These are phyloP conservation scores for Psophocarpus tetragonolobus DNA, from an alignment of 306 rosid species.

Conservation along the genomic window DNA sequence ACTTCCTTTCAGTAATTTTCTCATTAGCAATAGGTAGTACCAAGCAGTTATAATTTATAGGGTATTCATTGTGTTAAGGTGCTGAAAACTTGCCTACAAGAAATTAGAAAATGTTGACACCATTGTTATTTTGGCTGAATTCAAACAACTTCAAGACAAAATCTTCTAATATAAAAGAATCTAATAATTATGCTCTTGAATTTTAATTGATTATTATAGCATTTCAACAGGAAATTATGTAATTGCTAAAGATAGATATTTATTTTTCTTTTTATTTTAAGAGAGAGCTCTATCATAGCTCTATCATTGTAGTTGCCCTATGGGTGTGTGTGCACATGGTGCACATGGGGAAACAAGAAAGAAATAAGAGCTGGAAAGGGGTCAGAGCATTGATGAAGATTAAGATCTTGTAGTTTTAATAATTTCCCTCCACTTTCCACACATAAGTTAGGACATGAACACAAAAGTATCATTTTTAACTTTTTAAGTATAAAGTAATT, in stretches of 20 bases:
- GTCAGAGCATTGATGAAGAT: neutral
- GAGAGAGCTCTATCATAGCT: neutral
- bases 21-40: neutral
- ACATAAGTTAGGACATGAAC: neutral
- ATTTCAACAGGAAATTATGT: neutral
- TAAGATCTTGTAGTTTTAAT: neutral
- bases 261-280: neutral
- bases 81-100: neutral
- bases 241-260: neutral
- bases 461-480: neutral
- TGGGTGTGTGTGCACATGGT: neutral
- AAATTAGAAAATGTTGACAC: neutral
- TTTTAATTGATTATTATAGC: neutral
- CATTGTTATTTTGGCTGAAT: conserved; percentile 8
- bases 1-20: neutral
- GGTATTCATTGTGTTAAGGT: neutral
- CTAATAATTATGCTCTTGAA: neutral
- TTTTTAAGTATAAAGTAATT: neutral
- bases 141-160: conserved; percentile 12
- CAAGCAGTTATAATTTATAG: neutral
- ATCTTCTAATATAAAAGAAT: conserved; percentile 1
- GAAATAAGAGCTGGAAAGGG: neutral
- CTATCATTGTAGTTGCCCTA: neutral
- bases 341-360: conserved; percentile 16
- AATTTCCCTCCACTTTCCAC: neutral